Conservation (phyloP, 345 rosid genomes). For the Sonneratia alba region DNA sequence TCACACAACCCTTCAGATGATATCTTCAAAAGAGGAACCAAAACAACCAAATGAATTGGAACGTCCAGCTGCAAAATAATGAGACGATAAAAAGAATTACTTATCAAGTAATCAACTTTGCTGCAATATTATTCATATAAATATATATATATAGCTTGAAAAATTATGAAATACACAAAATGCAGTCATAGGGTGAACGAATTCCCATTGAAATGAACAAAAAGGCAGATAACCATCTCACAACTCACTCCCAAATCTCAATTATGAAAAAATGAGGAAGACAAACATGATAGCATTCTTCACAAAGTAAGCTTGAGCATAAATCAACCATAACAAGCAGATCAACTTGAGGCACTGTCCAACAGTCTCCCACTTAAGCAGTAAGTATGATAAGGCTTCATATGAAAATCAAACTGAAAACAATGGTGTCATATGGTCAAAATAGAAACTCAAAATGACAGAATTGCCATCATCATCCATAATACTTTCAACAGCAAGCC, state of each 20-base stretch:
- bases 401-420: too few relatives aligned
- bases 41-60: background rate
- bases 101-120: background rate
- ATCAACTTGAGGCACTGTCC: background rate
- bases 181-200: background rate
- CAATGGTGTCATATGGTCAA: too few relatives aligned
- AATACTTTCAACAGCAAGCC: background rate
- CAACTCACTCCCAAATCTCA: background rate
- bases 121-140: background rate
- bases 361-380: background rate
- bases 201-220: background rate
- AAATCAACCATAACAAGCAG: background rate
- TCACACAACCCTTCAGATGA: background rate
- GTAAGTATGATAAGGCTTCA: too few relatives aligned
- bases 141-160: background rate
- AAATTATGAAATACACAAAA: background rate
- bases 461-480: background rate
- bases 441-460: too few relatives aligned
- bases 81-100: background rate
- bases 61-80: background rate
- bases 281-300: background rate
- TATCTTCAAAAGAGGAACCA: background rate
- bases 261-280: background rate
- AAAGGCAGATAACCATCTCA: background rate
- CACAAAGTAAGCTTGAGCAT: background rate